phyloP scores from a whole-genome alignment of 148 eudicot species.

The Agrostemma githago region DNA sequence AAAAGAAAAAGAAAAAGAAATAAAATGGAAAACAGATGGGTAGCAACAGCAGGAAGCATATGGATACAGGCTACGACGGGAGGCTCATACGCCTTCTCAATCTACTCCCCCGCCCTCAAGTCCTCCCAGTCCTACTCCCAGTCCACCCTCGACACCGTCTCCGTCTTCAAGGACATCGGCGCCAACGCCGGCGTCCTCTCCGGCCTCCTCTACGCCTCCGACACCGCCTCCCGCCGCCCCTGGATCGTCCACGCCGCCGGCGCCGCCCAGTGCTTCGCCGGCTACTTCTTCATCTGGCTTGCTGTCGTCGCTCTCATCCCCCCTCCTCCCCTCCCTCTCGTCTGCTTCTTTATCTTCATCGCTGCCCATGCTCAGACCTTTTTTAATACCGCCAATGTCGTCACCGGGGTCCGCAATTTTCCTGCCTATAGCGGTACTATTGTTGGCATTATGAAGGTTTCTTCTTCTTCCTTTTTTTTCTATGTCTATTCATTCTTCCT shows the following conservation, averaged over 20 bases:
- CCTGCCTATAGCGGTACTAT: conserved; percentile 66
- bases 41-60: conserved; percentile 61
- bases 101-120: conserved; percentile 71
- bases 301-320: conserved; percentile 54
- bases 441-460: conserved; percentile 96
- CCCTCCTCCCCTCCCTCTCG: conserved; percentile 40
- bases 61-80: conserved; percentile 83
- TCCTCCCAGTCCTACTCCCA: conserved; percentile 68
- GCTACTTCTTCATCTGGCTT: conserved; percentile 74
- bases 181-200: conserved; percentile 84
- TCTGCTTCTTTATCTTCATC: conserved; percentile 71
- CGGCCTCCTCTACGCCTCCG: conserved; percentile 67
- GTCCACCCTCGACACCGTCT: conserved; percentile 74
- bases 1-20: no score
- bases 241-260: conserved; percentile 69
- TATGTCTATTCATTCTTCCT: no score
- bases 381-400: conserved; percentile 86
- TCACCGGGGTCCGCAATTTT: conserved; percentile 69
- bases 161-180: conserved; percentile 93
- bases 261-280: conserved; percentile 64
- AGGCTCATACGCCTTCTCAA: conserved; percentile 72
- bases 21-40: conserved; percentile 44
- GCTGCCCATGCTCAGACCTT: conserved; percentile 92
- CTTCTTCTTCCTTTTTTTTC: not conserved
- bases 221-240: conserved; percentile 40